Percentiles rank a stretch among this genome's conserved stretches.
Evolutionary conservation across 768 basidiomycete species (phyloP).

Genomic region (Lactifluus volemus): DNA sequence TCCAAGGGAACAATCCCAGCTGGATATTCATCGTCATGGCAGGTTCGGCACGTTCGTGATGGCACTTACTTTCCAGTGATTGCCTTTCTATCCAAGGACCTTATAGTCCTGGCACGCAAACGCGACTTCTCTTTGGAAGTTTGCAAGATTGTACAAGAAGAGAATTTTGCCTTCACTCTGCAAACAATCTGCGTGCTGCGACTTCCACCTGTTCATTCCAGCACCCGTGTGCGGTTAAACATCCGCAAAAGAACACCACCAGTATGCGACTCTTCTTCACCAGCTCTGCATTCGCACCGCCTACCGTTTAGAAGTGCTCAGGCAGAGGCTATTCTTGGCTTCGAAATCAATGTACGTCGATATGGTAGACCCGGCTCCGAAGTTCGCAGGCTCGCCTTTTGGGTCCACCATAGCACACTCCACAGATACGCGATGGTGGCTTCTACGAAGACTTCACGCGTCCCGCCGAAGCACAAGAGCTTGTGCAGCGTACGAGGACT

Average conservation of each 20-base stretch:
- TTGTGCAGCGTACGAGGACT: neutral
- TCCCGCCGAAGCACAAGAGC: neutral
- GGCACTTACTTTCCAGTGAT: slow-evolving; percentile 11
- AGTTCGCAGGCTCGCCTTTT: slow-evolving; percentile 5
- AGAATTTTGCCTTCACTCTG: neutral
- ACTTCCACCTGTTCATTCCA: neutral
- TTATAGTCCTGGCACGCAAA: slow-evolving; percentile 9
- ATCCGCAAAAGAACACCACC: slow-evolving; percentile 7
- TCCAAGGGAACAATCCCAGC: neutral
- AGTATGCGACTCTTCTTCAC: neutral
- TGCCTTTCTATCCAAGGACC: slow-evolving; percentile 9
- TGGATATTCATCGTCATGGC: neutral
- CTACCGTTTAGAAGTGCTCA: slow-evolving; percentile 9
- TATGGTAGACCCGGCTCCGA: neutral
- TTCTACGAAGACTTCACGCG: neutral
- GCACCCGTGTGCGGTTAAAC: slow-evolving; percentile 5
- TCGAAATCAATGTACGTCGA: slow-evolving; percentile 8
- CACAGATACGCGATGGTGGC: slow-evolving; percentile 2
- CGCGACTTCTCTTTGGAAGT: slow-evolving; percentile 12
- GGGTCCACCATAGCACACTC: slow-evolving; percentile 3
- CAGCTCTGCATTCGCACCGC: neutral
- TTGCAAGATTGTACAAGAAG: slow-evolving; percentile 2
- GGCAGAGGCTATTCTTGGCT: slow-evolving; percentile 6
- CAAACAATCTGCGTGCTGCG: slow-evolving; percentile 8
- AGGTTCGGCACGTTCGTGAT: slow-evolving; percentile 9